Conservation (phyloP, 2,329 filamentous ascomycete genomes). For the Gaeumannomyces tritici region DNA sequence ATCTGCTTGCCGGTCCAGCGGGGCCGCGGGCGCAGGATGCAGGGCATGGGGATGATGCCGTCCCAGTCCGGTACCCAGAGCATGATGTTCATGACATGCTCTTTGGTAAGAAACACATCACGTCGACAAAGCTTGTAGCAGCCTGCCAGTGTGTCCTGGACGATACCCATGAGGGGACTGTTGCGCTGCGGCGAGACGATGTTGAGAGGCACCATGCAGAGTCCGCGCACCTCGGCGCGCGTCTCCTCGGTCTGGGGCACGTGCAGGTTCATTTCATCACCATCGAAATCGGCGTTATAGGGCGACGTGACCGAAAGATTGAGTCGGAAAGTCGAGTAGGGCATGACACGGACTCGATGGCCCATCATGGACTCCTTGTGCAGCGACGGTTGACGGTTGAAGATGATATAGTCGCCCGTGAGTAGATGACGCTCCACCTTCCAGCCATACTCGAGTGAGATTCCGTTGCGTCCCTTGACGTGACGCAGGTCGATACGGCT, state of each 20-base stretch:
- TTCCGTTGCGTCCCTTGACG: conserved; percentile 77
- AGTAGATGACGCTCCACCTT: conserved; percentile 96
- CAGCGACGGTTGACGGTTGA: conserved; percentile 97
- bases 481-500: conserved; percentile 92
- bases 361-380: conserved; percentile 99
- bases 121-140: conserved; percentile 94
- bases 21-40: conserved; percentile 86
- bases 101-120: conserved; percentile 82
- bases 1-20: conserved; percentile 99
- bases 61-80: conserved; percentile 98
- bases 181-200: conserved; percentile 98
- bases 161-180: conserved; percentile 97
- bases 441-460: conserved; percentile 90
- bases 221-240: conserved; percentile 82
- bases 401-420: conserved; percentile 95
- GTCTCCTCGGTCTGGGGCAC: conserved; percentile 97
- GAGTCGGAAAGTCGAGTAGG: conserved; percentile 95
- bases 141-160: conserved; percentile 93
- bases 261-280: conserved; percentile 99
- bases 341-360: conserved; percentile 95
- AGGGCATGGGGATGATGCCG: conserved; percentile 82
- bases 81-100: conserved; percentile 92
- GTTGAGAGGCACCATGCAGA: conserved; percentile 96
- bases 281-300: conserved; percentile 99
- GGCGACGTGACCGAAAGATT: conserved; percentile 97